These are phyloP conservation scores for Epichloe coenophiala DNA, from an alignment of 2,329 filamentous ascomycete species.

Conservation along the genomic window DNA sequence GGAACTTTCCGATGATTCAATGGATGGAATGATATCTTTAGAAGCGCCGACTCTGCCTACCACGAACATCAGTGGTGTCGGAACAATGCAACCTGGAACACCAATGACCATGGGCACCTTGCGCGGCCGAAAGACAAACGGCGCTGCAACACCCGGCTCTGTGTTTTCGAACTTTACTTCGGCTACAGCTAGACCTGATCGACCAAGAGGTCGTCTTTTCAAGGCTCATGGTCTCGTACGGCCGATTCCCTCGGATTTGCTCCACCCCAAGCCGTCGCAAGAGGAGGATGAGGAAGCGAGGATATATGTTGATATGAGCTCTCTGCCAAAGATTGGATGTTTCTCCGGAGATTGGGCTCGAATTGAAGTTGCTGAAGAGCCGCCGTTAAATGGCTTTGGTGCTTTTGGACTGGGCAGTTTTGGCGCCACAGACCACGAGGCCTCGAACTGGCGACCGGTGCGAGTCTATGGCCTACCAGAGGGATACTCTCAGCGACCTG, in stretches of 20 bases:
- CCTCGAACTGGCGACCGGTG: conserved; percentile 62
- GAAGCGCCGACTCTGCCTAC: conserved; percentile 65
- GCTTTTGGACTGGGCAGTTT: conserved; percentile 56
- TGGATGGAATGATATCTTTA: conserved; percentile 88
- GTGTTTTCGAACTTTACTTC: conserved; percentile 82
- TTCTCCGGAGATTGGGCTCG: conserved; percentile 97
- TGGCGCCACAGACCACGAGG: conserved; percentile 37
- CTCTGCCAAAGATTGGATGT: conserved; percentile 78
- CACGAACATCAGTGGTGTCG: conserved; percentile 66
- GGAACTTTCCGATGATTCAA: conserved; percentile 71
- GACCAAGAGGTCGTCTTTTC: conserved; percentile 66
- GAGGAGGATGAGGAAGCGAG: conserved; percentile 81
- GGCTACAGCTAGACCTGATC: conserved; percentile 62
- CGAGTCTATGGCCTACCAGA: conserved; percentile 84
- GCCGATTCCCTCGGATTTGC: conserved; percentile 58
- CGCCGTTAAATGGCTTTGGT: conserved; percentile 52
- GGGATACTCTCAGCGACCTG: conserved; percentile 46
- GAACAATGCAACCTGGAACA: conserved; percentile 67
- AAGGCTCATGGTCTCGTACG: conserved; percentile 65
- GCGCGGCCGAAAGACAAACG: conserved; percentile 52
- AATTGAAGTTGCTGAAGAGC: conserved; percentile 64
- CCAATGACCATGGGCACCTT: conserved; percentile 53
- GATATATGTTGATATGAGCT: conserved; percentile 79
- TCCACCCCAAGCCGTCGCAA: conserved; percentile 67
- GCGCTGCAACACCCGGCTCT: conserved; percentile 70